Base-by-base conservation (phyloP, 768 basidiomycete genomes). In the Russula abietina region DNA sequence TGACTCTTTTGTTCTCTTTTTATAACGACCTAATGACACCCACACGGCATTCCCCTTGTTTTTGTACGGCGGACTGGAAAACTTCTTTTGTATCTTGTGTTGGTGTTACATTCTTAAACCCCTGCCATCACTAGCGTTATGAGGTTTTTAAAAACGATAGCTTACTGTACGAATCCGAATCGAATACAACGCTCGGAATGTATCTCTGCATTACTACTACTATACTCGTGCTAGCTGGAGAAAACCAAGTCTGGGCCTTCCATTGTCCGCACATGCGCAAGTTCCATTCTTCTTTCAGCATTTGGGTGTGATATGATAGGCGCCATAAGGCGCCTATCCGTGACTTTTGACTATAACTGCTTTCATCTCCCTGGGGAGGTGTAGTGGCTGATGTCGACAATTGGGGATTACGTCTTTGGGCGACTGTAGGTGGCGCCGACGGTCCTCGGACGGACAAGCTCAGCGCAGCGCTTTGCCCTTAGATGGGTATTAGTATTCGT, bases 221-320 rank as follows among this genome's bases (percentile, higher is more conserved):
- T 45, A 58, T 62, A 58, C 43, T 14, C 51, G 57, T 62, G 11
- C 4, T 57, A 52, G 61, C 39, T 43, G 48, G 10, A 28, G 48
- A 26, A 38, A 16, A 9, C 2, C 54, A 30, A n/a, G 4, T 16
- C 11, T 12, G 0, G 36, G 36, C 12, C 36, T 19, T 28, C 38
- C 43, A 17, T 55, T 30, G 36, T 50, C 24, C 45, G 7, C 17
- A 33, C 14, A n/a, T 28, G 22, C 19, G 26, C 14, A 11, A 26
- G 14, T 52, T 62, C 50, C 56, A 62, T 57, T 52, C 61, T 50
- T 26, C 41, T 22, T 11, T 4, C 45, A 39, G 38, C 16, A 16
- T 39, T 5, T 11, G 2, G 6, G n/a, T n/a, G n/a, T n/a, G n/a
- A n/a, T 19, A 11, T 54, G 53, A 54, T 54, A 38, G 36, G 24